Percentiles rank a stretch among this genome's conserved stretches.
phyloP scores from a whole-genome alignment of 2,329 filamentous ascomycete species.

The Fusarium sp. region DNA sequence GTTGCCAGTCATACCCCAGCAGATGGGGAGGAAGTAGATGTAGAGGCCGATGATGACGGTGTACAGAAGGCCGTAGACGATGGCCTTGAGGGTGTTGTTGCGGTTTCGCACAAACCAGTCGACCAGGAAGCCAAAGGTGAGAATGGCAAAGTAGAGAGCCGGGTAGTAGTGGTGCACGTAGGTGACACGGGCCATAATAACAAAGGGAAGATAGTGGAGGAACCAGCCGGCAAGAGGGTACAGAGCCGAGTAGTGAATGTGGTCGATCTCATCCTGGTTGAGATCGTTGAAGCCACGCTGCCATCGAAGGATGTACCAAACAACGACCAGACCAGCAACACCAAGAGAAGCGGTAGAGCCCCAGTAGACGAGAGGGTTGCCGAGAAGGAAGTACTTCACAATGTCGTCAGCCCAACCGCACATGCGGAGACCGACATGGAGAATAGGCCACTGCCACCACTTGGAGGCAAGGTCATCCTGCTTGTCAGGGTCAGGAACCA shows the following conservation, averaged over 20 bases:
- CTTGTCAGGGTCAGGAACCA: conserved; percentile 98
- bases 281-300: conserved; percentile 93
- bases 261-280: conserved; percentile 82
- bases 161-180: conserved; percentile 99
- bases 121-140: conserved; percentile 86
- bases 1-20: conserved; percentile 92
- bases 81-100: conserved; percentile 70
- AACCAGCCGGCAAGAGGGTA: conserved; percentile 96
- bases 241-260: conserved; percentile 91
- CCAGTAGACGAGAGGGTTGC: conserved; percentile 97
- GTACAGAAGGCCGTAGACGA: conserved; percentile 81
- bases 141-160: conserved; percentile 95
- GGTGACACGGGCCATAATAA: conserved; percentile 97
- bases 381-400: conserved; percentile 98
- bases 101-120: conserved; percentile 84
- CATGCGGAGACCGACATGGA: conserved; percentile 96
- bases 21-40: conserved; percentile 90
- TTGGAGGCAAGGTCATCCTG: conserved; percentile 96
- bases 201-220: conserved; percentile 94
- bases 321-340: conserved; percentile 75
- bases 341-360: conserved; percentile 84
- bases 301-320: conserved; percentile 93
- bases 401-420: conserved; percentile 97
- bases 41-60: conserved; percentile 81
- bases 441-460: conserved; percentile 98